Base-by-base conservation (phyloP, 2,329 filamentous ascomycete genomes). In the Colletotrichum liriopes region DNA sequence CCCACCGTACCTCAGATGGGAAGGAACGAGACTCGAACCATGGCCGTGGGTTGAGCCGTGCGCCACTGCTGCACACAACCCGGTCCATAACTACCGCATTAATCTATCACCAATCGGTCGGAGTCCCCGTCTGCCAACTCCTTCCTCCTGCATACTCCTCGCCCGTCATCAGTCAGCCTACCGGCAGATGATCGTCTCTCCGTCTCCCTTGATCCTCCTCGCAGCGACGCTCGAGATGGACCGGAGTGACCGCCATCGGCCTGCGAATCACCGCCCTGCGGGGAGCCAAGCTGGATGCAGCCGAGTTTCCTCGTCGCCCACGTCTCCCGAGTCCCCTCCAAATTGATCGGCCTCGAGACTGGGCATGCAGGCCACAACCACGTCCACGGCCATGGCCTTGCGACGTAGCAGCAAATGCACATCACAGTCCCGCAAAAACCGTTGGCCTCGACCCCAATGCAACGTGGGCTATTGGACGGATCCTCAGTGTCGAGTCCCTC, bases 401-500 rank as follows among this genome's bases (percentile, higher is more conserved):
- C 45, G 43, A 39, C 41, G 55, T 71, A 55, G 55, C 55, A 49
- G 55, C 39, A 61, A 55, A 11, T 41, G 67, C 63, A 67, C 45
- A 67, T 60, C 67, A 67, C 37, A 29, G 63, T 67, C 51, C 63
- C 67, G 55, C 41, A 56, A n/a, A 55, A 16, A 37, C 64, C 63
- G 56, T 67, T 58, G 20, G 62, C 41, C 35, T 67, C 59, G 52
- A 55, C 29, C 54, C 67, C 63, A 61, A 67, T 71, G 67, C 49
- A 35, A 71, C 63, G 63, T 61, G 49, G 49, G 32, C 47, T 41
- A 51, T 12, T 45, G 16, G 43, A 51, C 16, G 59, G 45, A 20
- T 39, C 59, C 43, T 37, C 39, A 32, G 41, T 20, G 43, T 32
- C 43, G n/a, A 23, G 18, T 26, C n/a, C 32, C n/a, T 37, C 32